Conservation (phyloP, 2,329 filamentous ascomycete species). For the Aspergillus caelatus region DNA sequence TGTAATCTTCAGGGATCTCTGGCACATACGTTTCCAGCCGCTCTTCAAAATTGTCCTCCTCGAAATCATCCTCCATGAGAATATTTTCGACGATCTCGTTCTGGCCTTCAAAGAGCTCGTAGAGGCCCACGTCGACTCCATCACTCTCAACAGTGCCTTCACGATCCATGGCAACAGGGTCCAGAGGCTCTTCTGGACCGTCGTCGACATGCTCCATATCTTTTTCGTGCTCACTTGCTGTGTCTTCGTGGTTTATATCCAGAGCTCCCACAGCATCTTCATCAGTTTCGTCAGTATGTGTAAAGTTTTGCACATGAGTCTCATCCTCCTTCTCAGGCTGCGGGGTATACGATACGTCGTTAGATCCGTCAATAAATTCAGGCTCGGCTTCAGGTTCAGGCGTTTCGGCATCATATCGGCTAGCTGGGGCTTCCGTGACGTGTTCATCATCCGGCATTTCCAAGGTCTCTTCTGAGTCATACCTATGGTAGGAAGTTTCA, state of each 20-base stretch:
- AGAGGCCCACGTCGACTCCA: background rate
- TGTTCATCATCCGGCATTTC: conserved; percentile 27
- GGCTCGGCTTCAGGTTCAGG: background rate
- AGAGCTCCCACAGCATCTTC: conserved; percentile 14
- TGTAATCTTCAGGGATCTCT: background rate
- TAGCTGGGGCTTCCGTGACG: conserved; percentile 13
- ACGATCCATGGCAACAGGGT: conserved; percentile 7
- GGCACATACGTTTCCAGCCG: background rate
- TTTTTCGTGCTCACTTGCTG: background rate
- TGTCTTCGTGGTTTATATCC: background rate
- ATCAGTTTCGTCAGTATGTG: conserved; percentile 16
- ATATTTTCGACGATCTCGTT: background rate
- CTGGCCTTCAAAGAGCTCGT: background rate
- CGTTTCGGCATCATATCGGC: background rate
- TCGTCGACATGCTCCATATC: background rate
- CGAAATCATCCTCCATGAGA: background rate
- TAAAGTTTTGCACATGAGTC: conserved; percentile 5
- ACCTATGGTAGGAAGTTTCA: conserved; percentile 12
- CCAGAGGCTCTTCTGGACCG: conserved; percentile 1
- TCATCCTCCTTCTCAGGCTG: conserved; percentile 12
- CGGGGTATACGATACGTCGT: background rate
- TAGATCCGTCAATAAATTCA: conserved; percentile 10
- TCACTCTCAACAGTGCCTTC: background rate
- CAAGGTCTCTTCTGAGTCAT: conserved; percentile 17
- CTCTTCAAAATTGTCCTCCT: background rate